phyloP scores from a whole-genome alignment of 768 basidiomycete species.

The Suillus subaureus region DNA sequence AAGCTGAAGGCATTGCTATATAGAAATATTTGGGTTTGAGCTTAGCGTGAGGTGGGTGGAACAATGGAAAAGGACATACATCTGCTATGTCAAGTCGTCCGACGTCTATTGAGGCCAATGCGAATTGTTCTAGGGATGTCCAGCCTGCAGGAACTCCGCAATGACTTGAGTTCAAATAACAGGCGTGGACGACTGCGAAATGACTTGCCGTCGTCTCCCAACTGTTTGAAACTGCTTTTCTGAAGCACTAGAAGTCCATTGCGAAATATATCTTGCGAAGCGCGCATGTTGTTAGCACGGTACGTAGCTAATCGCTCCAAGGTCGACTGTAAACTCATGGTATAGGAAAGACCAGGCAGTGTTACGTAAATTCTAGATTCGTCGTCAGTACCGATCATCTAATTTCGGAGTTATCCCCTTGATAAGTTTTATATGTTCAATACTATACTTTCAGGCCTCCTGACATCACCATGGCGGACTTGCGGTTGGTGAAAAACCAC shows the following conservation, averaged over 20 bases:
- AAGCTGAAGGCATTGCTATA: slow-evolving; percentile 47
- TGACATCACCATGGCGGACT: background rate
- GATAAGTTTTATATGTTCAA: background rate
- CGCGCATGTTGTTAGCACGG: slow-evolving; percentile 49
- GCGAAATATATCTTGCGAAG: slow-evolving; percentile 62
- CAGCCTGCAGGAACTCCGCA: slow-evolving; percentile 51
- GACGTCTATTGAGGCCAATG: slow-evolving; percentile 75
- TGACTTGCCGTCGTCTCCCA: slow-evolving; percentile 57
- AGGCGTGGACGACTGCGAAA: background rate
- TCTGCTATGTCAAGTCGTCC: slow-evolving; percentile 74
- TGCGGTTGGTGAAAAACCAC: background rate
- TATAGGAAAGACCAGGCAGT: slow-evolving; percentile 2
- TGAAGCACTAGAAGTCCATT: slow-evolving; percentile 54
- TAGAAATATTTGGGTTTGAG: slow-evolving; percentile 12
- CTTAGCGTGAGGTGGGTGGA: slow-evolving; percentile 3
- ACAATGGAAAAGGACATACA: slow-evolving; percentile 45
- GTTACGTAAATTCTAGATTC: slow-evolving; percentile 4
- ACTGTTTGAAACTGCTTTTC: slow-evolving; percentile 42
- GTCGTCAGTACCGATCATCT: background rate
- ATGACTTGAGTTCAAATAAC: background rate
- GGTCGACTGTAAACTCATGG: slow-evolving; percentile 51
- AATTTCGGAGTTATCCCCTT: background rate
- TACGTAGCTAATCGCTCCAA: slow-evolving; percentile 58
- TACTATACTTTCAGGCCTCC: background rate
- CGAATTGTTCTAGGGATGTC: slow-evolving; percentile 80